A percentile compares a stretch with the other conserved stretches of the same genome.
phyloP scores from a whole-genome alignment of 768 basidiomycete species.

The Myochromella boudieri region DNA sequence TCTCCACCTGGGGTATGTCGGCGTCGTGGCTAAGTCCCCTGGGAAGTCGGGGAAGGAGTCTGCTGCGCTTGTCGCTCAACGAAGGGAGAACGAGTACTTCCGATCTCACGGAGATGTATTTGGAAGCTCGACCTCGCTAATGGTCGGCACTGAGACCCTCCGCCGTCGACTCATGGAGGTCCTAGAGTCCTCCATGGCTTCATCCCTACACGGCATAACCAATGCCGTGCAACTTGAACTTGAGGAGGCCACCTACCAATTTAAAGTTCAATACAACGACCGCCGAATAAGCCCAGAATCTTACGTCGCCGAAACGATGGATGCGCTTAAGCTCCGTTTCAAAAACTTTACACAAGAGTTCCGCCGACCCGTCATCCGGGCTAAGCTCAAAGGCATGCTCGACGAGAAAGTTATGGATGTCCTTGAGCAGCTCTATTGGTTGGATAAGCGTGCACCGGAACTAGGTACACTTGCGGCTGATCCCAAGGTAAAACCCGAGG shows the following conservation, averaged over 20 bases:
- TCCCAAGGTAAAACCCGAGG: conserved; percentile 65
- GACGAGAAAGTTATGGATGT: conserved; percentile 98
- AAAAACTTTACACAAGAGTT: conserved; percentile 84
- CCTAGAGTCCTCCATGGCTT: conserved; percentile 96
- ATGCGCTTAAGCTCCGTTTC: conserved; percentile 87
- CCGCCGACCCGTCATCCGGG: conserved; percentile 84
- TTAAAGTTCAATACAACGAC: conserved; percentile 99
- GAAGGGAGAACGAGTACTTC: conserved; percentile 71
- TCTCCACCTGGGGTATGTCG: conserved; percentile 96
- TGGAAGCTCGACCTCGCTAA: conserved; percentile 59
- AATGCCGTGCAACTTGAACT: conserved; percentile 97
- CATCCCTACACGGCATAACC: conserved; percentile 91
- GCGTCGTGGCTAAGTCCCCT: conserved; percentile 86
- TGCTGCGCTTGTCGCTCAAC: conserved; percentile 47
- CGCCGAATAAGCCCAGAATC: conserved; percentile 92
- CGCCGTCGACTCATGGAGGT: conserved; percentile 94
- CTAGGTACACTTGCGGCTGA: conserved; percentile 71
- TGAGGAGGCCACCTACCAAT: conserved; percentile 96
- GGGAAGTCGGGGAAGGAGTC: conserved; percentile 56
- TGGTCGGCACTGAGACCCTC: conserved; percentile 92
- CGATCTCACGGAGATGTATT: conserved; percentile 60
- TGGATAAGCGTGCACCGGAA: conserved; percentile 82
- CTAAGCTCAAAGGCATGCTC: conserved; percentile 87
- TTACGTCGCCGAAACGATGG: conserved; percentile 97
- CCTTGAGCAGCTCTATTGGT: conserved; percentile 96